These are phyloP conservation scores for Nissolia schottii DNA, from an alignment of 306 rosid species.

Conservation along the genomic window DNA sequence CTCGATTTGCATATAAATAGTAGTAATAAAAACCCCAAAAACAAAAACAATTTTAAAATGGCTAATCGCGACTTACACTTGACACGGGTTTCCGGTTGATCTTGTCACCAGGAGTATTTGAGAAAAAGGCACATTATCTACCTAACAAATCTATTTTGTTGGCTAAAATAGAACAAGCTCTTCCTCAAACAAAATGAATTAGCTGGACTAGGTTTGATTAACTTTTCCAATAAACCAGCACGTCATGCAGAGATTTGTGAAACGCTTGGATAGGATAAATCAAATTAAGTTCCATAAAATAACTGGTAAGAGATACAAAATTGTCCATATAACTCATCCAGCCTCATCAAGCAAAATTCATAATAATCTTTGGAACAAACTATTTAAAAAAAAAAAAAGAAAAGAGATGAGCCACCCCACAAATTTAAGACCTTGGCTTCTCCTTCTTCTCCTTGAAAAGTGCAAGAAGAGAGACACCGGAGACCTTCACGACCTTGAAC, in stretches of 20 bases:
- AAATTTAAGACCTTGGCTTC: conserved; percentile 64
- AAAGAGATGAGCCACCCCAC: background rate
- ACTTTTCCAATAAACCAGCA: background rate
- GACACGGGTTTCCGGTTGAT: background rate
- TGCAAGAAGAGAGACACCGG: conserved; percentile 65
- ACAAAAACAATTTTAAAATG: no score
- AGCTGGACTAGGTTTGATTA: background rate
- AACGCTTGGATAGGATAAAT: background rate
- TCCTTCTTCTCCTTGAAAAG: conserved; percentile 81
- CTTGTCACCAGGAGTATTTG: background rate
- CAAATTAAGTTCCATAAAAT: background rate
- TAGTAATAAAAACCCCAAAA: no score
- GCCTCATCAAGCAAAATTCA: background rate
- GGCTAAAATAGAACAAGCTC: background rate
- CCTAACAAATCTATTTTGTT: background rate
- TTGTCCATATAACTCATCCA: conserved; percentile 20
- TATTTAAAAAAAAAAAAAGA: background rate
- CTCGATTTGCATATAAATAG: no score
- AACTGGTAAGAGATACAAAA: conserved; percentile 22
- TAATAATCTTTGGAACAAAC: background rate
- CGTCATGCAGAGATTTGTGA: background rate
- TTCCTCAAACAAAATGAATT: background rate
- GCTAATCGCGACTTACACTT: background rate
- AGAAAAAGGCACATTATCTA: background rate
- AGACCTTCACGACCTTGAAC: conserved; percentile 72